Evolutionary conservation across 2,329 filamentous ascomycete genomes (phyloP).

Genomic region (Sarocladium oryzae): DNA sequence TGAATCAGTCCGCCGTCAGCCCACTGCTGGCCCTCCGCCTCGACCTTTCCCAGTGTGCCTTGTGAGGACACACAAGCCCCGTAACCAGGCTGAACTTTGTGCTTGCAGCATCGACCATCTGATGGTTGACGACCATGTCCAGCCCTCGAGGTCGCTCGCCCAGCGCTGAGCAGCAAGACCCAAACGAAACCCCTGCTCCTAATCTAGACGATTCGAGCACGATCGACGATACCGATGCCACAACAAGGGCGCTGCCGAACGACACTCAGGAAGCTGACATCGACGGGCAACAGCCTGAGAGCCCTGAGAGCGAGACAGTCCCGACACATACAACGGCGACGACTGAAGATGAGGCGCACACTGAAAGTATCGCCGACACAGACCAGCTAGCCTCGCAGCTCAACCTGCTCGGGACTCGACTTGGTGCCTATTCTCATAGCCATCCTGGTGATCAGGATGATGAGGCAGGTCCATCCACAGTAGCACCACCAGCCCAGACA

Average conservation of each 20-base stretch:
- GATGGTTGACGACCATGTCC: background rate
- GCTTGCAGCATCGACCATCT: no score
- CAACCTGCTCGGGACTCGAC: background rate
- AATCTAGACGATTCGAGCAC: background rate
- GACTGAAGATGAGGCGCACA: background rate
- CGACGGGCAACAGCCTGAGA: background rate
- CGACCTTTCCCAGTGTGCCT: no score
- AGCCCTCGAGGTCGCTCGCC: constrained; percentile 8
- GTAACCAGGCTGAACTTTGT: no score
- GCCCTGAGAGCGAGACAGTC: background rate
- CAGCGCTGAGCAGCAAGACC: background rate
- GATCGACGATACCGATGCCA: background rate
- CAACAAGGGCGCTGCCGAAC: background rate
- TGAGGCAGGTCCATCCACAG: background rate
- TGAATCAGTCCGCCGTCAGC: background rate
- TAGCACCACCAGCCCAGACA: background rate
- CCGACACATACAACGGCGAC: no score
- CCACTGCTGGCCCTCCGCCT: background rate
- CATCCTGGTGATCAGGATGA: background rate
- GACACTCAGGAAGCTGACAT: background rate
- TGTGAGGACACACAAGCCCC: no score
- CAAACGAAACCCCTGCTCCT: background rate
- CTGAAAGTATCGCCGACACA: background rate
- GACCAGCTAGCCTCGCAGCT: background rate
- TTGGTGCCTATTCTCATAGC: background rate